A percentile compares a stretch with the other conserved stretches of the same genome.
Evolutionary conservation across 306 rosid species (phyloP).

Genomic region (Pterocarpus santalinus): DNA sequence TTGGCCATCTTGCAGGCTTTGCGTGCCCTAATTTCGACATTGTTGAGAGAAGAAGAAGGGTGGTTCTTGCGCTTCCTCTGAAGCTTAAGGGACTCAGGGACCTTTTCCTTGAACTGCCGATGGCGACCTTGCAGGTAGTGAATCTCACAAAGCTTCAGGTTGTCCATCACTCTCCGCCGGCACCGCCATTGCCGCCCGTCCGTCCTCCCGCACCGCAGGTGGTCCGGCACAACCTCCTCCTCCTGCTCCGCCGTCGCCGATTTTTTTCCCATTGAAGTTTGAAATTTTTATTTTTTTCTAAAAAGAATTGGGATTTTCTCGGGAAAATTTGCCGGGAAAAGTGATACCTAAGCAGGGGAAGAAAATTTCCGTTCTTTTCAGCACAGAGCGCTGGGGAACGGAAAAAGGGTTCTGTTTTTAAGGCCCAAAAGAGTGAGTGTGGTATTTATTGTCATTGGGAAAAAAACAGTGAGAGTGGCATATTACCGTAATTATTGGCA

Average conservation of each 20-base stretch:
- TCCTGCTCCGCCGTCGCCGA: constrained; percentile 42
- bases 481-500: constrained; percentile 61
- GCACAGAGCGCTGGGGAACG: constrained; percentile 13
- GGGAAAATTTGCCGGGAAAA: constrained; percentile 41
- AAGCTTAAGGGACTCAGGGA: constrained; percentile 88
- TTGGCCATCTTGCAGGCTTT: constrained; percentile 57
- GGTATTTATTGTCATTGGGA: constrained; percentile 8
- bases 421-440: constrained; percentile 40
- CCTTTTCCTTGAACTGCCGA: constrained; percentile 87
- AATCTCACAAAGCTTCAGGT: constrained; percentile 92
- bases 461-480: constrained; percentile 2
- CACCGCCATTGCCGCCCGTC: constrained; percentile 99
- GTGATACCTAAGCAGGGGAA: constrained; percentile 25
- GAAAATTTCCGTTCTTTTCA: constrained; percentile 17
- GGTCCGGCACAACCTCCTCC: constrained; percentile 72
- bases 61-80: constrained; percentile 63
- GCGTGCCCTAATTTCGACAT: constrained; percentile 74
- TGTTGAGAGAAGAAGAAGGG: constrained; percentile 19
- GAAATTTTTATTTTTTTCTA: not conserved
- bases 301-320: constrained; percentile 46
- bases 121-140: constrained; percentile 96
- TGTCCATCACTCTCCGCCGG: constrained; percentile 78
- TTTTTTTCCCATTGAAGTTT: constrained; percentile 20
- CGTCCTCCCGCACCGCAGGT: constrained; percentile 86
- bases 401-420: constrained; percentile 39